phyloP scores from a whole-genome alignment of 495 filamentous ascomycete genomes.

The Xylaria palmicola region DNA sequence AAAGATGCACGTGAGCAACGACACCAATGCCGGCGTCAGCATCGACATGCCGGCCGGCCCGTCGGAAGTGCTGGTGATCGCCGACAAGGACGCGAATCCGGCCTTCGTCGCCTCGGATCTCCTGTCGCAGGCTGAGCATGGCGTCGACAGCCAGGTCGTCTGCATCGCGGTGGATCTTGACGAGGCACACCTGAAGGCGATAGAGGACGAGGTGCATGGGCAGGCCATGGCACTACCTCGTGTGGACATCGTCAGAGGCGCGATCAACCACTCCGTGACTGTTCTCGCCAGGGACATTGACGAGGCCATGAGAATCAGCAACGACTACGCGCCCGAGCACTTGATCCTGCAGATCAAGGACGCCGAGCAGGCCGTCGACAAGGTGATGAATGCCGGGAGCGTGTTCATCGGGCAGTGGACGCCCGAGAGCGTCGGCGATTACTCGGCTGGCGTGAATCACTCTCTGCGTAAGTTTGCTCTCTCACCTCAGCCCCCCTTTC shows the following conservation, averaged over 20 bases:
- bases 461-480: slow-evolving; percentile 73
- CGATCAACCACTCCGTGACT: slow-evolving; percentile 87
- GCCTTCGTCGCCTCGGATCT: slow-evolving; percentile 95
- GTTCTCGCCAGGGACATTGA: slow-evolving; percentile 75
- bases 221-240: slow-evolving; percentile 88
- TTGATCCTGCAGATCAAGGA: slow-evolving; percentile 85
- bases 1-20: slow-evolving; percentile 96
- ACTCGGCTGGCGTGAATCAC: slow-evolving; percentile 96
- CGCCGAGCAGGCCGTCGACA: slow-evolving; percentile 65
- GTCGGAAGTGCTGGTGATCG: slow-evolving; percentile 92
- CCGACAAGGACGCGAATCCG: slow-evolving; percentile 86
- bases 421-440: slow-evolving; percentile 94
- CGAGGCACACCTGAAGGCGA: slow-evolving; percentile 68
- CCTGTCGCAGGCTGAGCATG: slow-evolving; percentile 94
- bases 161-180: slow-evolving; percentile 80
- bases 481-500: not conserved
- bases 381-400: slow-evolving; percentile 91
- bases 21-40: slow-evolving; percentile 88
- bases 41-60: slow-evolving; percentile 99
- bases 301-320: slow-evolving; percentile 85
- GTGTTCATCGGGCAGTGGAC: slow-evolving; percentile 97
- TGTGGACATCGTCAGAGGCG: slow-evolving; percentile 89
- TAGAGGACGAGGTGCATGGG: slow-evolving; percentile 85
- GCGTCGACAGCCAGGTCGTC: slow-evolving; percentile 91
- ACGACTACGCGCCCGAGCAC: slow-evolving; percentile 96